Base-by-base conservation (phyloP, 2,329 filamentous ascomycete species). In the Penicillium aurantiogriseum region DNA sequence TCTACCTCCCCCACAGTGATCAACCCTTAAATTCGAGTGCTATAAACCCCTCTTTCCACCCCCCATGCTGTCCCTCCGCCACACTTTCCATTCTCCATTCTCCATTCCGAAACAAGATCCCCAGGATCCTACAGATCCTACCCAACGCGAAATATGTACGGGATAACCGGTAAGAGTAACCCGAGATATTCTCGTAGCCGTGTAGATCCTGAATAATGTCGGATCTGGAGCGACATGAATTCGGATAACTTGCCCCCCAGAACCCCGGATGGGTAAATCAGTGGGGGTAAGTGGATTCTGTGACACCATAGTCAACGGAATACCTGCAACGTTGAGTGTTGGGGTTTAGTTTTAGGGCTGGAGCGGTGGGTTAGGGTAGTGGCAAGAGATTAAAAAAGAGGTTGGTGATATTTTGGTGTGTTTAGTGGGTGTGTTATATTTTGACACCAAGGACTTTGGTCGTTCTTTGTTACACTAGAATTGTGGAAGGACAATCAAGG, bases 191-290 rank as follows among this genome's bases (percentile, higher is more conserved):
- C 53, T 53, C 44, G 45, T 35, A 3, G 2, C 27, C n/a, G 36
- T 5, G 47, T 59, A 47, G 54, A 36, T 39, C 46, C 13, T 40
- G 36, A 40, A 29, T 17, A 13, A 31, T 51, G 2, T 29, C 48
- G 25, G 17, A 31, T 50, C 17, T 50, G 23, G 19, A 23, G 27
- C 15, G 21, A 25, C 11, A 3, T 23, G 27, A 17, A 17, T 56
- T 56, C 54, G 54, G 54, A 57, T 53, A 57, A 57, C 27, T 57
- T 57, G 54, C 54, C 54, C 21, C 45, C 45, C 25, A 17, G 42
- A 44, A 44, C 42, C 42, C 33, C 33, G 21, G 29, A 43, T 42
- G 43, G 27, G 48, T 56, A 35, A 47, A 56, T 56, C 48, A 42
- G 54, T 53, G 48, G 54, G 54, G 51, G 25, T 3, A 42, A 36